Base-by-base conservation (phyloP, 345 rosid genomes). In the Sapria himalayana region DNA sequence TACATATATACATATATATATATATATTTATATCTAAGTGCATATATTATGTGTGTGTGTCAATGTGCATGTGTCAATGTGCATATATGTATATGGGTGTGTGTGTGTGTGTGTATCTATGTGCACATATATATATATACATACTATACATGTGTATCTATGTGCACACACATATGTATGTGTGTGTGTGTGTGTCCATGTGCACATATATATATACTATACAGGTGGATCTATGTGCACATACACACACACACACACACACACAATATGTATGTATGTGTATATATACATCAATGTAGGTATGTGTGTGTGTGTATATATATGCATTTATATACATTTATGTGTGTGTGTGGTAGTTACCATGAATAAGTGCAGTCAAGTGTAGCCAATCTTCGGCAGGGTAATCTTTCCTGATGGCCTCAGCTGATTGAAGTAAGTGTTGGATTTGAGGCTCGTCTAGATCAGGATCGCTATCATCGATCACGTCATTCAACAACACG, bases 381-480 rank as follows among this genome's bases (percentile, higher is more conserved):
- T 75, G 85, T 17, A 75, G 61, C 79, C 76, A 75, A 9, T 66
- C 74, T 42, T 75, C 70, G 38, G 57, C 32, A 4, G 79, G 85
- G 39, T 71, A 69, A 50, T 72, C 79, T 20, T 52, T 66, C 22
- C 79, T 46, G 12, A 75, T 66, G 45, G 85, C 79, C 41, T 75
- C 79, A 29, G 76, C 79, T 0, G 85, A 69, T 41, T 75, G 85
- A 48, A 75, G 32, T 45, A 71, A 53, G 41, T 72, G 85, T 56
- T 69, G 72, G 8, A 69, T 72, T 33, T 75, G 76, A 17, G 79
- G 79, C 40, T 75, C 79, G 15, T 75, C 85, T 22, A 72, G 37
- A 54, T 75, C 85, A n/a, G 85, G 84, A 46, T 74, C 78, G 39
- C 82, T 71, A 49, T 74, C 84, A 37, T 74, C 84, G 9, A 74